Conservation (phyloP, 2,329 filamentous ascomycete genomes). For the Elsinoe necatrix region DNA sequence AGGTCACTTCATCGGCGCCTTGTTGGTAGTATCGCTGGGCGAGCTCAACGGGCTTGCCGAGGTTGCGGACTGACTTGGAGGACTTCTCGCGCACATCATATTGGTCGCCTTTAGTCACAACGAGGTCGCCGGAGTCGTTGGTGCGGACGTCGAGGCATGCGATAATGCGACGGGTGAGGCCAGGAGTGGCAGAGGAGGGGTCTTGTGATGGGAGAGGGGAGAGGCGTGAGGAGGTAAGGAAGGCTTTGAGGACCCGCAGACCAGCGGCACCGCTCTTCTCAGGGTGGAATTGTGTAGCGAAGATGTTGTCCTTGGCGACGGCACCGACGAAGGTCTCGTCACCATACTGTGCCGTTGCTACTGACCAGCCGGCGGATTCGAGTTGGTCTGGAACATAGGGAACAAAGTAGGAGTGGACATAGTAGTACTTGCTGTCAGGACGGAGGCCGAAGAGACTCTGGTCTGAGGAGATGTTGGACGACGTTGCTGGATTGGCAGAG, state of each 20-base stretch:
- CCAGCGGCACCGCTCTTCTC: slow-evolving; percentile 94
- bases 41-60: slow-evolving; percentile 95
- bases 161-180: slow-evolving; percentile 86
- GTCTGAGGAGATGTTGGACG: slow-evolving; percentile 32
- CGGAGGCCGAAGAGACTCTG: slow-evolving; percentile 68
- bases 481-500: slow-evolving; percentile 58
- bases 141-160: slow-evolving; percentile 92
- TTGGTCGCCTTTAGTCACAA: slow-evolving; percentile 97
- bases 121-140: slow-evolving; percentile 88
- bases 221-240: slow-evolving; percentile 63
- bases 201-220: slow-evolving; percentile 42
- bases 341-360: slow-evolving; percentile 86
- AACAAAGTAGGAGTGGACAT: slow-evolving; percentile 89
- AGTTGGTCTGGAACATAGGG: slow-evolving; percentile 65
- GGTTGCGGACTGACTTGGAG: slow-evolving; percentile 66
- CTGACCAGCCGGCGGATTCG: slow-evolving; percentile 75
- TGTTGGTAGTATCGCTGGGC: slow-evolving; percentile 90
- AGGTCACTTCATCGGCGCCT: slow-evolving; percentile 93
- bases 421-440: slow-evolving; percentile 90
- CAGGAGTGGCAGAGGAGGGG: slow-evolving; percentile 42
- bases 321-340: slow-evolving; percentile 86
- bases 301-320: slow-evolving; percentile 72
- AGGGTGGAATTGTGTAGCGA: slow-evolving; percentile 94
- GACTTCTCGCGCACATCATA: slow-evolving; percentile 94
- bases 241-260: slow-evolving; percentile 72